Evolutionary conservation across 1,284 basidiomycete species (phyloP).

Genomic region (Microbotryum intermedium): DNA sequence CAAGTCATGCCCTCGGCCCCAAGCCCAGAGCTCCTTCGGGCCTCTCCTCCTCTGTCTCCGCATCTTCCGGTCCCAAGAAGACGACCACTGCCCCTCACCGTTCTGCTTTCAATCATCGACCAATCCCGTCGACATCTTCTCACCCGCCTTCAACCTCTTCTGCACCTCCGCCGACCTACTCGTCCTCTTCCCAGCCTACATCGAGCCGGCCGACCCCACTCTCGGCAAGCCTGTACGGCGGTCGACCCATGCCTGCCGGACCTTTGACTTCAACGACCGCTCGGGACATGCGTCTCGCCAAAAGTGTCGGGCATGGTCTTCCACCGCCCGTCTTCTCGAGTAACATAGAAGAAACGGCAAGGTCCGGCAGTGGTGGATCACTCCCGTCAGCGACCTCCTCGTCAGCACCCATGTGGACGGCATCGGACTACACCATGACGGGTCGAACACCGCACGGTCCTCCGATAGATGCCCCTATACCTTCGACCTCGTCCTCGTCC

Average conservation of each 20-base stretch:
- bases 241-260: too few species aligned
- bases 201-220: too few species aligned
- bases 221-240: too few species aligned
- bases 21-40: conserved; percentile 2
- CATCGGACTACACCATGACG: not conserved
- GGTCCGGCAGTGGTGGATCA: too few species aligned
- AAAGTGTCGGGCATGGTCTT: too few species aligned
- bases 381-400: not conserved
- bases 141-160: not conserved
- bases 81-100: not conserved
- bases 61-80: not conserved
- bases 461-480: too few species aligned
- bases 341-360: too few species aligned
- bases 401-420: not conserved
- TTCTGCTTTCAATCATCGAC: not conserved
- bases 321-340: too few species aligned
- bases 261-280: too few species aligned
- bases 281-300: too few species aligned
- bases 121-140: not conserved
- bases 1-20: not conserved
- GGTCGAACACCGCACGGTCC: too few species aligned
- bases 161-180: not conserved
- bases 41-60: not conserved
- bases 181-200: not conserved
- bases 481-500: too few species aligned